phyloP scores from a whole-genome alignment of 257 asterid species.

The Oldenlandia corymbosa region DNA sequence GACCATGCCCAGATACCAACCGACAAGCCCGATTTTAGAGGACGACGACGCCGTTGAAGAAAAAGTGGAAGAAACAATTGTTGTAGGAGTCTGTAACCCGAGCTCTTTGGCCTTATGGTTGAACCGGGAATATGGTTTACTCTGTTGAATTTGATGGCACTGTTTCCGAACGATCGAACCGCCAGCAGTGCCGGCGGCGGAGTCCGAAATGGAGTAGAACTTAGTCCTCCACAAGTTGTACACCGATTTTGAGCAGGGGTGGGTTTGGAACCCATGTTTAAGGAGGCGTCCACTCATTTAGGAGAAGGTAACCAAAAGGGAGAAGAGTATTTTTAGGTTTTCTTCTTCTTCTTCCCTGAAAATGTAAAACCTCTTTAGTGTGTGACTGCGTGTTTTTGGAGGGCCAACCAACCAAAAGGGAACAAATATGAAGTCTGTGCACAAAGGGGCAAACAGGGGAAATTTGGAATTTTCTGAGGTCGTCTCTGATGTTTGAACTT shows the following conservation, averaged over 20 bases:
- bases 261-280: slow-evolving; percentile 12
- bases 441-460: background rate
- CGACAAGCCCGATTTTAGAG: slow-evolving; percentile 37
- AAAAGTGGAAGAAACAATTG: slow-evolving; percentile 9
- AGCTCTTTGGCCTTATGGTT: slow-evolving; percentile 30
- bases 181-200: slow-evolving; percentile 5
- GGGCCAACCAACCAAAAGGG: too few species aligned
- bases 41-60: slow-evolving; percentile 24
- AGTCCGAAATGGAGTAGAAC: slow-evolving; percentile 1
- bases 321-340: background rate
- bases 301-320: too few species aligned
- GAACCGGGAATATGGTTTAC: slow-evolving; percentile 33
- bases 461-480: background rate
- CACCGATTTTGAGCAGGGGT: slow-evolving; percentile 5
- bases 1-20: slow-evolving; percentile 64
- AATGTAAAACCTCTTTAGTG: slow-evolving; percentile 6
- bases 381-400: slow-evolving; percentile 18
- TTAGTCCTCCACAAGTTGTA: slow-evolving; percentile 14
- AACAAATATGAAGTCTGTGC: too few species aligned
- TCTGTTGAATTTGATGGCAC: slow-evolving; percentile 26
- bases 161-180: slow-evolving; percentile 16
- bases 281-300: slow-evolving; percentile 13
- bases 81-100: slow-evolving; percentile 20
- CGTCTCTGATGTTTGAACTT: too few species aligned
- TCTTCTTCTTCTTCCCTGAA: background rate